Conservation (phyloP, 257 asterid species). For the Marsdenia floribunda region DNA sequence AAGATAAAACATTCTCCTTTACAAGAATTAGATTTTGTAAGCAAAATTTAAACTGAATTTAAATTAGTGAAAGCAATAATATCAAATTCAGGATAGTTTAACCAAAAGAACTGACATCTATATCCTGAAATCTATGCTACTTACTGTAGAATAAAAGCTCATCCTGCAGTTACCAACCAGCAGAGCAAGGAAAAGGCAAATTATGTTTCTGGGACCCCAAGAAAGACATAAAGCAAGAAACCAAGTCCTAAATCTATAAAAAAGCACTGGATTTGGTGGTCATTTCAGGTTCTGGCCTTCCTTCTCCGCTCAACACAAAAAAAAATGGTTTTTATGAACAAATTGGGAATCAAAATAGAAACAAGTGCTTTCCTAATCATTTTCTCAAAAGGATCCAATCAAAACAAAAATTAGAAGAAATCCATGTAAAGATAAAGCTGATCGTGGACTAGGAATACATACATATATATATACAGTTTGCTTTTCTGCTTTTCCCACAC, state of each 20-base stretch:
- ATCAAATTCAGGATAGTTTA: not conserved
- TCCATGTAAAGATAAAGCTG: constrained; percentile 16
- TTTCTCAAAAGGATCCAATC: constrained; percentile 12
- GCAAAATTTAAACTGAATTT: no score
- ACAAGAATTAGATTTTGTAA: no score
- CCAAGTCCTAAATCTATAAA: constrained; percentile 17
- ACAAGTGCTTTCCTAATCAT: constrained; percentile 25
- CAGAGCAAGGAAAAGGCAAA: constrained; percentile 23
- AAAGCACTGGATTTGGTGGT: constrained; percentile 39
- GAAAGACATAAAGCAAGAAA: not conserved
- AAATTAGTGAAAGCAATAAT: no score
- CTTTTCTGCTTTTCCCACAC: constrained; percentile 12
- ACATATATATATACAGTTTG: not conserved
- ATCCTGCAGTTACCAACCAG: constrained; percentile 25
- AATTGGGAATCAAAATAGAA: constrained; percentile 16
- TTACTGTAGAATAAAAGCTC: constrained; percentile 25
- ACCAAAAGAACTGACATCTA: constrained; percentile 14
- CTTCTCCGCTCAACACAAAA: constrained; percentile 18
- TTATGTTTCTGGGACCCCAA: constrained; percentile 31
- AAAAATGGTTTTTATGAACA: constrained; percentile 8
- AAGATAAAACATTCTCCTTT: no score
- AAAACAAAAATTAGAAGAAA: not conserved
- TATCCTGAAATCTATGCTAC: constrained; percentile 39
- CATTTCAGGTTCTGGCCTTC: constrained; percentile 19
- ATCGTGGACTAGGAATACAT: not conserved